A percentile compares a stretch with the other conserved stretches of the same genome.
Evolutionary conservation across 257 asterid genomes (phyloP).

Genomic region (Cynanchum wilfordii): DNA sequence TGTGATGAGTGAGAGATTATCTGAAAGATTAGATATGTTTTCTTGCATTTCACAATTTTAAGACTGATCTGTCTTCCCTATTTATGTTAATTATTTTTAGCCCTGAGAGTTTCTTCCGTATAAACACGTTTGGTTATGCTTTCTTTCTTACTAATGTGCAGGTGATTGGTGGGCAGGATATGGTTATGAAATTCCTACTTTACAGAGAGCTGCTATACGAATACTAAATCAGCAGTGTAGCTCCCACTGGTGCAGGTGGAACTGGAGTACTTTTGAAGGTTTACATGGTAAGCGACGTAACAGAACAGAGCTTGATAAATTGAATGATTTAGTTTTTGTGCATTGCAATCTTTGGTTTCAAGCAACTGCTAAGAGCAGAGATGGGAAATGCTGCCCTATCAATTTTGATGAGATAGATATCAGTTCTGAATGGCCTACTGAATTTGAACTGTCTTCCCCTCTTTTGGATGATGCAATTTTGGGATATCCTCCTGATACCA

Average conservation of each 20-base stretch:
- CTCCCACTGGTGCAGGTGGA: slow-evolving; percentile 46
- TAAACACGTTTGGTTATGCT: background rate
- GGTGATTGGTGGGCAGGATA: slow-evolving; percentile 50
- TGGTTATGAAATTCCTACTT: slow-evolving; percentile 42
- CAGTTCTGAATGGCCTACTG: slow-evolving; percentile 34
- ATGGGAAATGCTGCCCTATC: slow-evolving; percentile 25
- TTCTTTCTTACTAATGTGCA: slow-evolving; percentile 11
- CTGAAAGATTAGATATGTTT: background rate
- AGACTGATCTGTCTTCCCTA: background rate
- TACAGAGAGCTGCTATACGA: slow-evolving; percentile 39
- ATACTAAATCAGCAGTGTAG: slow-evolving; percentile 44
- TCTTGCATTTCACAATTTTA: background rate
- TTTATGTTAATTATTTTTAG: background rate
- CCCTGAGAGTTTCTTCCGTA: background rate
- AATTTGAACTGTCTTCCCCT: slow-evolving; percentile 28
- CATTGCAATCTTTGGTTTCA: slow-evolving; percentile 47
- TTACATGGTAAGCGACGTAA: slow-evolving; percentile 21
- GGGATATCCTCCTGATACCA: slow-evolving; percentile 20
- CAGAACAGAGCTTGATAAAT: slow-evolving; percentile 26
- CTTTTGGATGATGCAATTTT: slow-evolving; percentile 27
- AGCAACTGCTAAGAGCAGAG: slow-evolving; percentile 25
- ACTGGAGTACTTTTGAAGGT: slow-evolving; percentile 37
- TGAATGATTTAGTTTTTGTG: slow-evolving; percentile 36
- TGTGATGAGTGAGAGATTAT: background rate
- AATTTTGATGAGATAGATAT: slow-evolving; percentile 34